A percentile compares a stretch with the other conserved stretches of the same genome.
phyloP scores from a whole-genome alignment of 176 grass and related monocot genomes.

The Thalia dealbata region DNA sequence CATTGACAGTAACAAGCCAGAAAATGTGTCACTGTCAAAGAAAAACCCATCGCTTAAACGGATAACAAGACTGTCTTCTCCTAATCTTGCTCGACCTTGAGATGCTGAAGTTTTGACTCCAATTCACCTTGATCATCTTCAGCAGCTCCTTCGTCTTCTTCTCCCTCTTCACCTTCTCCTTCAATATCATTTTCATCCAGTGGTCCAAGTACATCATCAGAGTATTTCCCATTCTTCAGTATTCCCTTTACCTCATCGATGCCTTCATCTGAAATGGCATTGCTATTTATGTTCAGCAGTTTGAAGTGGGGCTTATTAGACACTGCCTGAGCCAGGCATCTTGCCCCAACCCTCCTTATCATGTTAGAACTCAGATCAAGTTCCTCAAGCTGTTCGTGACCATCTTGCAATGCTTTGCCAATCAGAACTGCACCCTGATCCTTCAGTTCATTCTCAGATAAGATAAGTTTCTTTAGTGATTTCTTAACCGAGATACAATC shows the following conservation, averaged over 20 bases:
- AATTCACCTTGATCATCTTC: constrained; percentile 23
- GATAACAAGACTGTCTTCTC: not conserved
- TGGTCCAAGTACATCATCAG: constrained; percentile 42
- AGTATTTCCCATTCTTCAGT: constrained; percentile 44
- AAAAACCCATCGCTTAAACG: not conserved
- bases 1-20: constrained; percentile 2
- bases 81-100: constrained; percentile 54
- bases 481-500: constrained; percentile 31
- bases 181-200: constrained; percentile 73
- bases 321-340: constrained; percentile 58
- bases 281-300: constrained; percentile 58
- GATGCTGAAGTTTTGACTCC: constrained; percentile 41
- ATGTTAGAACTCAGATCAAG: constrained; percentile 68
- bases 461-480: constrained; percentile 48
- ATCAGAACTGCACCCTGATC: constrained; percentile 57
- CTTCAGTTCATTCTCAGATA: constrained; percentile 87
- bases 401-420: constrained; percentile 37
- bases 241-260: constrained; percentile 76
- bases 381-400: constrained; percentile 39
- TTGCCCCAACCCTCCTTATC: constrained; percentile 62
- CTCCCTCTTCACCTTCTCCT: constrained; percentile 33
- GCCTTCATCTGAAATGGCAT: constrained; percentile 66
- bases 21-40: not conserved
- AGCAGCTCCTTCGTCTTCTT: constrained; percentile 29
- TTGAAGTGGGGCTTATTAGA: constrained; percentile 43